These are phyloP conservation scores for Amanita exitialis DNA, from an alignment of 768 basidiomycete genomes.

Conservation along the genomic window DNA sequence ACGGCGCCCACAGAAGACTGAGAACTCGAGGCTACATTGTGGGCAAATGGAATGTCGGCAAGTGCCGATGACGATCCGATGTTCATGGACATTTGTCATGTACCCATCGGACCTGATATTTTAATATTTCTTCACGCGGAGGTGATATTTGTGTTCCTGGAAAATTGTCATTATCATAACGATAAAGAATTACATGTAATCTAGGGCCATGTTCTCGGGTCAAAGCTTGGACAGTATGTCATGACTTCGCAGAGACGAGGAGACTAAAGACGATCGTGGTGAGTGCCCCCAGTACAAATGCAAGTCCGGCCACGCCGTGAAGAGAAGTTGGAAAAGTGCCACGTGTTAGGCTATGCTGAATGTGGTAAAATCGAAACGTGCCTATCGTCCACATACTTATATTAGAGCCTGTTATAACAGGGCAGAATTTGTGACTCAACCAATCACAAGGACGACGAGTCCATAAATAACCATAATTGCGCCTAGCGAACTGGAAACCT, in stretches of 20 bases:
- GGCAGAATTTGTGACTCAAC: not conserved
- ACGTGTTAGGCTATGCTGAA: not conserved
- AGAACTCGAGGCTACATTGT: not conserved
- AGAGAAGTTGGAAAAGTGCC: not conserved
- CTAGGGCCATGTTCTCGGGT: too few relatives aligned
- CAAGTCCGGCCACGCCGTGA: not conserved
- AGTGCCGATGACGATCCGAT: too few relatives aligned
- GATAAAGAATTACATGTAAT: too few relatives aligned
- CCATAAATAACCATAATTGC: constrained; percentile 1
- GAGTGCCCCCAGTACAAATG: constrained; percentile 1
- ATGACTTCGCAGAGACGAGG: constrained; percentile 5
- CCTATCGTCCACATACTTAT: not conserved
- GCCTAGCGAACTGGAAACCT: not conserved
- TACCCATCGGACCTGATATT: too few relatives aligned
- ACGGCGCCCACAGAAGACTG: not conserved
- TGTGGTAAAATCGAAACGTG: not conserved
- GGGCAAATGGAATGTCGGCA: too few relatives aligned
- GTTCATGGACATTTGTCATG: too few relatives aligned
- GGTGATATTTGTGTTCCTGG: too few relatives aligned
- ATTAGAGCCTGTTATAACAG: not conserved
- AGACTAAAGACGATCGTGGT: constrained; percentile 1
- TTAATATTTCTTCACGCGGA: too few relatives aligned
- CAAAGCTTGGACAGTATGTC: not conserved
- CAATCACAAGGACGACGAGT: constrained; percentile 3
- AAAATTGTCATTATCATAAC: too few relatives aligned